These are phyloP conservation scores for Flammula alnicola DNA, from an alignment of 1,284 basidiomycete species.

Conservation along the genomic window DNA sequence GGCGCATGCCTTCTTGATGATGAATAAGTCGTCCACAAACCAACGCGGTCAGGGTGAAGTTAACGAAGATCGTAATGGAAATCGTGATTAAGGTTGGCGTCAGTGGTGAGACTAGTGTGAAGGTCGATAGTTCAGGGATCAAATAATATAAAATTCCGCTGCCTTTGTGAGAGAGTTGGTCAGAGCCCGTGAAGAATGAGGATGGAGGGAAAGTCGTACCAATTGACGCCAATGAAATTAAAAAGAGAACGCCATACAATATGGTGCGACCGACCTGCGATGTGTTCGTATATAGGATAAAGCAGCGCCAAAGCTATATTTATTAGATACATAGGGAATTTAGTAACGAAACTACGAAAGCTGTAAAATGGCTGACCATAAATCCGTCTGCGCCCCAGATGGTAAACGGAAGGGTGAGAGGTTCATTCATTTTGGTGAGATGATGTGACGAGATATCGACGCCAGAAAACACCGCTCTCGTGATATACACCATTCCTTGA, in stretches of 20 bases:
- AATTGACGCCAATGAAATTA: slow-evolving; percentile 7
- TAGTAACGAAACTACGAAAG: background rate
- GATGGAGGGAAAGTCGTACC: slow-evolving; percentile 2
- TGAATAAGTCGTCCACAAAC: slow-evolving; percentile 10
- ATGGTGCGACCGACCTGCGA: slow-evolving; percentile 1
- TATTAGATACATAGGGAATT: background rate
- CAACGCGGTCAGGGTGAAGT: slow-evolving; percentile 10
- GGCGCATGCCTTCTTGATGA: slow-evolving; percentile 8
- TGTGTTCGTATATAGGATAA: slow-evolving; percentile 8
- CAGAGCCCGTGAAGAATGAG: background rate
- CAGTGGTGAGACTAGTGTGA: background rate
- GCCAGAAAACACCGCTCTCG: background rate
- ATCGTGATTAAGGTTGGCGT: background rate
- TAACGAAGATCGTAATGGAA: slow-evolving; percentile 8
- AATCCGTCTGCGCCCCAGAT: slow-evolving; percentile 17
- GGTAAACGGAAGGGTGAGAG: slow-evolving; percentile 8
- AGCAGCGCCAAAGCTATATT: slow-evolving; percentile 16
- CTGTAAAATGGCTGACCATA: slow-evolving; percentile 15
- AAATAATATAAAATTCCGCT: slow-evolving; percentile 4
- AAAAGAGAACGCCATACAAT: background rate
- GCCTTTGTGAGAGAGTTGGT: background rate
- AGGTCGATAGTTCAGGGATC: background rate
- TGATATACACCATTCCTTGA: background rate
- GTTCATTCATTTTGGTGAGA: slow-evolving; percentile 3
- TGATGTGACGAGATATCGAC: background rate